Evolutionary conservation across 2,329 filamentous ascomycete genomes (phyloP), one percentile per base, ranked within the genome.

Genomic region (Teratosphaeria viscida): DNA sequence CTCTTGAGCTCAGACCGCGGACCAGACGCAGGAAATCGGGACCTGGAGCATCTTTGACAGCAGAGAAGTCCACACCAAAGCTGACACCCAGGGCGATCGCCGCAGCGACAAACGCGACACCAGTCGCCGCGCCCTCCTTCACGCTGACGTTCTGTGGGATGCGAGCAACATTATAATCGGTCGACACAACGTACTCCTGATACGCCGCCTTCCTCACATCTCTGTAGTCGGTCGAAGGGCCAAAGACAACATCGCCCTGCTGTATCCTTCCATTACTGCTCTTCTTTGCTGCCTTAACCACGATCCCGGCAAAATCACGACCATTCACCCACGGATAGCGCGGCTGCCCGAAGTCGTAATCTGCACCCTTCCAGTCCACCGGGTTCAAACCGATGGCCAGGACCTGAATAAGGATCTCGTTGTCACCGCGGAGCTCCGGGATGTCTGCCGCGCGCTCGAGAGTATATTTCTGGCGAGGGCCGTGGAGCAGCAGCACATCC

Each of bases 161-260:
- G 5, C 81, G 79, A 5, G 85, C 84, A 0, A 82, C 80, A 67
- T 89, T 89, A 72, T 81, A 87, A 62, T 83, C 78, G 0, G 81
- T 83, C 0, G 85, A 81, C 3, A 89, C 78, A 19, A 83, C 82
- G 64, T 87, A 89, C 68, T 89, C 77, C 70, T 90, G 87, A 68
- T 85, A 90, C 1, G 85, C 84, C 0, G 85, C 85, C 71, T 90
- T 90, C 37, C 87, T 80, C 23, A 84, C 77, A 66, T 90, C 87
- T 16, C 87, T 81, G 67, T 90, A 90, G 73, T 90, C 87, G 34
- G 87, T 90, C 0, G 86, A 88, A 14, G 87, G 84, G n/a, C 83
- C 82, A 37, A 88, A 79, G 10, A 78, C 75, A 57, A 79, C 75
- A 63, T 88, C 85, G 32, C 84, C 82, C 8, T 76, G 70, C 57